Evolutionary conservation across 192 early-diverging fungal species (phyloP), one percentile per base, ranked within the genome.

Genomic region (Diversispora epigaea): DNA sequence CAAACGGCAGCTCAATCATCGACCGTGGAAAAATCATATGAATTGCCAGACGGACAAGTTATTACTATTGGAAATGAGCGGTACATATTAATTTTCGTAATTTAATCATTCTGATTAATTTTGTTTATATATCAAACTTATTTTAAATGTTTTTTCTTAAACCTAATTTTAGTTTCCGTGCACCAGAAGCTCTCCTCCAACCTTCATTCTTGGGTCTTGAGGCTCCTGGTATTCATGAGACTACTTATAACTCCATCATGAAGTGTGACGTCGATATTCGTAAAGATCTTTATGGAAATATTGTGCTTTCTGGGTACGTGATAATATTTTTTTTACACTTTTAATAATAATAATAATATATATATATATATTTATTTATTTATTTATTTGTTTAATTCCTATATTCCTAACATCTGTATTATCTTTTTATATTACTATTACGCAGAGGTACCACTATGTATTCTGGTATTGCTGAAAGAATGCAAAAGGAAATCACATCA

Each of bases 11-110:
- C 88, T 78, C 91, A 90, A 70, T 96, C 95, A 40, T 94, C 94
- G 64, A 89, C 95, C 73, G 88, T 98, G 52, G 95, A 97, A 84
- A 97, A 98, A 92, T 93, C 92, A 62, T 98, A 96, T 88, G 96
- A 97, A 83, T 89, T 99, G 80, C 97, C 97, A 69, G 97, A 99
- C 84, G 97, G 97, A 76, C 94, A 98, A 85, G 93, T 96, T 79
- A 96, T 99, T 84, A 97, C 95, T 81, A 92, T 98, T 67, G 96
- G 95, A 68, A 96, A 93, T 89, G 95, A 98, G 88, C 94, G 95
- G 78, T 82, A 68, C 54, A 12, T 78, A 14, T 57, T 44, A 6
- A 19, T 62, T 49, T 12, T 3, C 6, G 56, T 17, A 45, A 45
- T 14, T 44, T 58, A 76, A 61, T 66, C 17, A 45, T 65, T 49